A percentile compares a stretch with the other conserved stretches of the same genome.
Evolutionary conservation across 768 basidiomycete species (phyloP).

Genomic region (Leccinum obscurum): DNA sequence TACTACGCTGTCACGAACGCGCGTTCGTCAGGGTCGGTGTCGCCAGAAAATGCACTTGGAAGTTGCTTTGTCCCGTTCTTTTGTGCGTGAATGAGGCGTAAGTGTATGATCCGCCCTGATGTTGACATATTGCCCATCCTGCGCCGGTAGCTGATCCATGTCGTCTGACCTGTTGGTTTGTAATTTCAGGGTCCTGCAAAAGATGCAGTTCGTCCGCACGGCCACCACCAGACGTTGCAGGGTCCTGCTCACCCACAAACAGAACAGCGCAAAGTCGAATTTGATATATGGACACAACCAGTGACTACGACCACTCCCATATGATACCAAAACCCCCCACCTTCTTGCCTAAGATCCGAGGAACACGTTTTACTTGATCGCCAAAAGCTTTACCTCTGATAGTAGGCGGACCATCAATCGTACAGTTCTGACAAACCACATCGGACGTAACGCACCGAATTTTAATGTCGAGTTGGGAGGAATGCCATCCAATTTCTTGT

Average conservation of each 20-base stretch:
- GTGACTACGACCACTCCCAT: conserved; percentile 20
- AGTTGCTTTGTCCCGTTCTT: conserved; percentile 1
- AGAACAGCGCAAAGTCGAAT: conserved; percentile 22
- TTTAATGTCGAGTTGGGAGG: conserved; percentile 78
- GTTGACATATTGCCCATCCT: conserved; percentile 6
- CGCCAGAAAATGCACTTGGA: conserved; percentile 4
- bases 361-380: conserved; percentile 53
- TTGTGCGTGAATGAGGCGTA: background rate
- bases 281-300: conserved; percentile 29
- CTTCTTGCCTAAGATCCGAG: conserved; percentile 14
- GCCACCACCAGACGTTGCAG: conserved; percentile 23
- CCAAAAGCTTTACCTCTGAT: conserved; percentile 71
- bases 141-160: background rate
- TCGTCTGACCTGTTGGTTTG: conserved; percentile 7
- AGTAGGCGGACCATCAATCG: conserved; percentile 14
- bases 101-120: conserved; percentile 10
- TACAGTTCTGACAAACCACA: background rate
- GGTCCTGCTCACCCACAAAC: conserved; percentile 18
- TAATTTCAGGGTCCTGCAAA: conserved; percentile 23
- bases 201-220: conserved; percentile 26
- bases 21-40: conserved; percentile 4
- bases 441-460: conserved; percentile 59
- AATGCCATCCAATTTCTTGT: conserved; percentile 56
- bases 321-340: conserved; percentile 13
- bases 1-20: background rate